These are phyloP conservation scores for Forsythia suspensa DNA, from an alignment of 257 asterid species.

Conservation along the genomic window DNA sequence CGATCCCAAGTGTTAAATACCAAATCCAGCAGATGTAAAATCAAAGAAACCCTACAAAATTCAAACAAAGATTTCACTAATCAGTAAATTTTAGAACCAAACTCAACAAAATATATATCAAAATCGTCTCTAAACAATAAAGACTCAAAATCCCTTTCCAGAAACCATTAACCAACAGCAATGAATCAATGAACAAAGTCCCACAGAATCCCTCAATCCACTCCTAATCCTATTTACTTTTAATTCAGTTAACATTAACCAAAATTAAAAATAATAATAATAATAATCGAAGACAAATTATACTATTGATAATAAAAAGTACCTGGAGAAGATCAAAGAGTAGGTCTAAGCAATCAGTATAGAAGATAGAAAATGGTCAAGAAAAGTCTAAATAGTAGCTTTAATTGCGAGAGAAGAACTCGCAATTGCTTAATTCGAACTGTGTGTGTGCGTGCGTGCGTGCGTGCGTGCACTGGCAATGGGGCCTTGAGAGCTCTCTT, in stretches of 20 bases:
- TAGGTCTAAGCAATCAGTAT: background rate
- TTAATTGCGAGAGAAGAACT: background rate
- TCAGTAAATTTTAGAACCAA: constrained; percentile 13
- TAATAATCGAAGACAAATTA: background rate
- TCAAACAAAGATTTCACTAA: constrained; percentile 20
- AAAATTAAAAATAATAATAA: background rate
- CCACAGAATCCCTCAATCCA: constrained; percentile 1
- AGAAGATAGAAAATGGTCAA: background rate
- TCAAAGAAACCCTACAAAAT: constrained; percentile 9
- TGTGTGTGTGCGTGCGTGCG: background rate
- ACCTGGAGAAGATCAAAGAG: constrained; percentile 21
- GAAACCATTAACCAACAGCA: constrained; percentile 29
- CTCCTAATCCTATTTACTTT: background rate
- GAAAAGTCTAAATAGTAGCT: background rate
- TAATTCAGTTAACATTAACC: background rate
- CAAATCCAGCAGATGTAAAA: constrained; percentile 14
- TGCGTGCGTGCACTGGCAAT: background rate
- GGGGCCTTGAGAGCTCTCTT: background rate
- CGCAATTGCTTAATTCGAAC: background rate
- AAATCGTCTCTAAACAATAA: constrained; percentile 27
- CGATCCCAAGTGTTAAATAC: constrained; percentile 7
- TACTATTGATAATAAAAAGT: background rate
- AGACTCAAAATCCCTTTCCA: constrained; percentile 31
- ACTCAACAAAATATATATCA: constrained; percentile 19
- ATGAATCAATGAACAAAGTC: background rate